These are phyloP conservation scores for Diutina siamensis DNA, from an alignment of 1,139 yeast species.

Conservation along the genomic window DNA sequence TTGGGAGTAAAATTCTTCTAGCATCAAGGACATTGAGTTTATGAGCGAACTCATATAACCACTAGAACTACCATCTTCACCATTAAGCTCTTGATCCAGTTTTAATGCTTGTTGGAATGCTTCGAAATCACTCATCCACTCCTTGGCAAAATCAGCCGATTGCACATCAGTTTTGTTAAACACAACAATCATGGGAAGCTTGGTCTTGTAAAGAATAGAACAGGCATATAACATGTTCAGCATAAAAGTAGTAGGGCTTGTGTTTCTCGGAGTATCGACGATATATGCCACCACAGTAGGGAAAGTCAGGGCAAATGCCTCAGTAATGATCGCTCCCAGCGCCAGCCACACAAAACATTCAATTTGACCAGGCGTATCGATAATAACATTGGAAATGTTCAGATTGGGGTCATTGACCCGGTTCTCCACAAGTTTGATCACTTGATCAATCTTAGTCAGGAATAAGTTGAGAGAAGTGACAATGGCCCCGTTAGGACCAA, in stretches of 20 bases:
- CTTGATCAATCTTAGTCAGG: constrained; percentile 94
- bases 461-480: constrained; percentile 89
- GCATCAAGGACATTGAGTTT: constrained; percentile 89
- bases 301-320: constrained; percentile 89
- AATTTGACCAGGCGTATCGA: constrained; percentile 98
- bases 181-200: constrained; percentile 92
- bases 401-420: constrained; percentile 35
- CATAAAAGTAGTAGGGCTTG: constrained; percentile 94
- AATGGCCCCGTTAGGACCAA: constrained; percentile 98
- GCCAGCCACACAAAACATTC: constrained; percentile 98
- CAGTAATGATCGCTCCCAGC: constrained; percentile 92
- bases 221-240: constrained; percentile 98
- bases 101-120: constrained; percentile 71
- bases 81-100: constrained; percentile 49
- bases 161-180: constrained; percentile 91
- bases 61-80: constrained; percentile 61
- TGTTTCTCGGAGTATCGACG: constrained; percentile 90
- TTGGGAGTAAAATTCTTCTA: constrained; percentile 92
- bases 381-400: constrained; percentile 56
- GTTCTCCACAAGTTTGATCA: constrained; percentile 73
- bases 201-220: constrained; percentile 89
- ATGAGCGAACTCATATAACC: constrained; percentile 94
- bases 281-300: constrained; percentile 95
- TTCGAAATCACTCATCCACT: constrained; percentile 98
- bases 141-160: constrained; percentile 77